phyloP scores from a whole-genome alignment of 1,284 basidiomycete genomes.

The Microbotryum scabiosae region DNA sequence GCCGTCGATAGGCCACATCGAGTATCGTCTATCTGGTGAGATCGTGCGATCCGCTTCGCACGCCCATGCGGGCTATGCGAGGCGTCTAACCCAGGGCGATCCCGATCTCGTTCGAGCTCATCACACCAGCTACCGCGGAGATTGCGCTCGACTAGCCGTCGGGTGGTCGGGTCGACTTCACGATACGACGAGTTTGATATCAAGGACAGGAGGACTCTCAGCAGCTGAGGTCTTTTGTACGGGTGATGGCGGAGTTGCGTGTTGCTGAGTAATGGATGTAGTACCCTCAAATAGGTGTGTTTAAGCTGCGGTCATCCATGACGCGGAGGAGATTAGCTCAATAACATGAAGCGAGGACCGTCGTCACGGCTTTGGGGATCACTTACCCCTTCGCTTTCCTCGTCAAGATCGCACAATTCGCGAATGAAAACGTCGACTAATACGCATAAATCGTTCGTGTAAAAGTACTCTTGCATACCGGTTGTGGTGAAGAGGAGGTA shows the following conservation, averaged over 20 bases:
- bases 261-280: constrained; percentile 88
- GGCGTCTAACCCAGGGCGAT: too few species aligned
- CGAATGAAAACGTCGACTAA: constrained; percentile 93
- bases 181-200: constrained; percentile 65
- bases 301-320: constrained; percentile 54
- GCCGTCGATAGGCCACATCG: too few species aligned
- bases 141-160: constrained; percentile 84
- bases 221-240: constrained; percentile 88
- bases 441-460: constrained; percentile 93
- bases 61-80: too few species aligned
- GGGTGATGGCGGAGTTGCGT: constrained; percentile 75
- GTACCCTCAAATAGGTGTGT: constrained; percentile 91
- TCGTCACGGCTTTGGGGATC: neutral
- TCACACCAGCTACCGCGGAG: constrained; percentile 77
- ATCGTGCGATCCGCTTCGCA: too few species aligned
- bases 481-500: constrained; percentile 91
- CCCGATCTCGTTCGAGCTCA: constrained; percentile 11
- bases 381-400: constrained; percentile 83
- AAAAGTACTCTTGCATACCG: constrained; percentile 91
- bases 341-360: neutral
- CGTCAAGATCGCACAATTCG: constrained; percentile 80
- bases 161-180: constrained; percentile 76
- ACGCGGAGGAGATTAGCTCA: neutral
- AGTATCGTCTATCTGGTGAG: too few species aligned
- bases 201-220: constrained; percentile 70